Evolutionary conservation across 768 basidiomycete species (phyloP).

Genomic region (Russula virescens): DNA sequence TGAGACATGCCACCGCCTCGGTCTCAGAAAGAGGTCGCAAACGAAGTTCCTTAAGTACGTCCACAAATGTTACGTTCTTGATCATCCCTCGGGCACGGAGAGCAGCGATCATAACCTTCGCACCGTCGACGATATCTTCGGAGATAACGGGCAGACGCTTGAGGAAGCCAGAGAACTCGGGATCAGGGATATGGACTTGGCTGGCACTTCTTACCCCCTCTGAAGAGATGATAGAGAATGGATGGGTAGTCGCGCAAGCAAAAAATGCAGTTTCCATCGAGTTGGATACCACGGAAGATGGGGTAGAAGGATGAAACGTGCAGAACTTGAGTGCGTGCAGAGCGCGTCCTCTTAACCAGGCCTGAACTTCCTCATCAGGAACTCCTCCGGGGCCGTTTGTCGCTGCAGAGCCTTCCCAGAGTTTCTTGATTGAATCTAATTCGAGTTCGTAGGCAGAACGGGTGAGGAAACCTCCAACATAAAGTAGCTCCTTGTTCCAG

Average conservation of each 20-base stretch:
- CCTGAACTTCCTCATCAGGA: constrained; percentile 39
- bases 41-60: constrained; percentile 75
- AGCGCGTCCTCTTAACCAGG: constrained; percentile 52
- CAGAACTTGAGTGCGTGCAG: constrained; percentile 86
- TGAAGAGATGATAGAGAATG: constrained; percentile 70
- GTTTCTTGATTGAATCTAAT: constrained; percentile 49
- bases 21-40: constrained; percentile 59
- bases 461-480: constrained; percentile 75
- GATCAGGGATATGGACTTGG: constrained; percentile 69
- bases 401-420: constrained; percentile 51
- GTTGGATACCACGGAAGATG: constrained; percentile 69
- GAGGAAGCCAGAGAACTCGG: constrained; percentile 66
- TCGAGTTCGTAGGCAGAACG: constrained; percentile 85
- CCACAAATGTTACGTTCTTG: constrained; percentile 68
- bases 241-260: constrained; percentile 42
- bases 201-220: constrained; percentile 60
- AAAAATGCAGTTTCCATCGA: constrained; percentile 79
- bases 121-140: constrained; percentile 48
- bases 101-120: constrained; percentile 52
- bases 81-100: constrained; percentile 62
- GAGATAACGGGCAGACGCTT: constrained; percentile 73
- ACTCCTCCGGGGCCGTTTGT: constrained; percentile 25
- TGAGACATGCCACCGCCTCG: constrained; percentile 77
- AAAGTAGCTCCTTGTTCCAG: constrained; percentile 89
- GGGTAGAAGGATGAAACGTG: constrained; percentile 83